Evolutionary conservation across 768 basidiomycete species (phyloP).

Genomic region (Auriscalpium orientale): DNA sequence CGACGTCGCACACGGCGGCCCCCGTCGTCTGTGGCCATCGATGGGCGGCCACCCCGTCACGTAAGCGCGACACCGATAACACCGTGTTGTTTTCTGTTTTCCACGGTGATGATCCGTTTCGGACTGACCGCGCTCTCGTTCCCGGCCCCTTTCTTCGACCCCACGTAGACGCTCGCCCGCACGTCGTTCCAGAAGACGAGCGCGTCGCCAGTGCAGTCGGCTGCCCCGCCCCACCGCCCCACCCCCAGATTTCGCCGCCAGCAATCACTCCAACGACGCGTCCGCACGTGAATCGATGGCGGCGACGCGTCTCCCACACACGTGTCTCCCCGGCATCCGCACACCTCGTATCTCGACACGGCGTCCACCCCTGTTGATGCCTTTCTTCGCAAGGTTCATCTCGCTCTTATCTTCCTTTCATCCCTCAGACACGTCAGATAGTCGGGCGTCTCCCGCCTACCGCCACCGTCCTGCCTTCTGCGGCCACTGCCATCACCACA

Average conservation of each 20-base stretch:
- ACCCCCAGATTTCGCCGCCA: neutral
- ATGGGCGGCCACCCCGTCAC: neutral
- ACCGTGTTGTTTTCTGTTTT: neutral
- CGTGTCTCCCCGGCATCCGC: neutral
- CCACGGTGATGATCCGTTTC: neutral
- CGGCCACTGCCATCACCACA: too few species aligned
- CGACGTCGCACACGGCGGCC: neutral
- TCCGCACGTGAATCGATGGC: neutral
- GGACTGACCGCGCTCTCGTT: neutral
- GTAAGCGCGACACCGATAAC: neutral
- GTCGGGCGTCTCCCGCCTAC: too few species aligned
- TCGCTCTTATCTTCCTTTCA: too few species aligned
- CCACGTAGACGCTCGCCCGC: neutral
- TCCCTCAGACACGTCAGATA: too few species aligned
- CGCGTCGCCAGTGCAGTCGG: neutral
- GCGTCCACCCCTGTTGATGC: too few species aligned
- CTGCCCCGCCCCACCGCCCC: neutral
- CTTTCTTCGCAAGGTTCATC: too few species aligned
- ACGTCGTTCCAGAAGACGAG: neutral
- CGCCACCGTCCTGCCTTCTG: too few species aligned
- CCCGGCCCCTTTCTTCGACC: neutral
- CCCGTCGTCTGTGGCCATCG: neutral
- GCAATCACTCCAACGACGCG: neutral
- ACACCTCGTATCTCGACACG: too few species aligned
- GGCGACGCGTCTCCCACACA: neutral